Evolutionary conservation across 371 early-diverging fungal species (phyloP).

Genomic region (Smittium mucronatum): DNA sequence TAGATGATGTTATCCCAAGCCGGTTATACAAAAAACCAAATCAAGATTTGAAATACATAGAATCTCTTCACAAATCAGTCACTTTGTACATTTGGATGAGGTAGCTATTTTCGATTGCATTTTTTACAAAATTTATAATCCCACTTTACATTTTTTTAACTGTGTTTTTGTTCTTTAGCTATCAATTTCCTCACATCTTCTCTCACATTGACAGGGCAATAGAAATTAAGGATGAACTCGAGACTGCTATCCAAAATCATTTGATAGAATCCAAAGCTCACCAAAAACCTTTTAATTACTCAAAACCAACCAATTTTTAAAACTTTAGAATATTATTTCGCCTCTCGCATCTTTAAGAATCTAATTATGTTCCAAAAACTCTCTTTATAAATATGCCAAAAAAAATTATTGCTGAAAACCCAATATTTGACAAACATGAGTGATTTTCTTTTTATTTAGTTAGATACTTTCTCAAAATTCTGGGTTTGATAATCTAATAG

Average conservation of each 20-base stretch:
- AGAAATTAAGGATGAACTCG: conserved; percentile 18
- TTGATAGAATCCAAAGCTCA: too few species aligned
- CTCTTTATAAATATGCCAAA: too few species aligned
- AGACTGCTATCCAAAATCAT: conserved; percentile 20
- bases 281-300: too few species aligned
- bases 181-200: conserved; percentile 22
- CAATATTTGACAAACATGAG: too few species aligned
- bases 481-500: too few species aligned
- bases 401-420: too few species aligned
- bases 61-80: conserved; percentile 55
- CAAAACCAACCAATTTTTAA: too few species aligned
- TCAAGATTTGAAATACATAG: conserved; percentile 39
- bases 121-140: background rate
- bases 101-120: conserved; percentile 24
- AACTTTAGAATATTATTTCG: too few species aligned
- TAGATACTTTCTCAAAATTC: too few species aligned
- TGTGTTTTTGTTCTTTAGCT: conserved; percentile 7
- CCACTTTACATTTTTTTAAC: background rate
- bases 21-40: conserved; percentile 16
- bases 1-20: conserved; percentile 45
- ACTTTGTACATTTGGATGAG: conserved; percentile 81
- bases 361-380: too few species aligned
- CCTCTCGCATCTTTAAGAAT: too few species aligned
- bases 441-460: too few species aligned
- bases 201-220: conserved; percentile 14